Evolutionary conservation across 2,329 filamentous ascomycete species (phyloP).

Genomic region (Fusarium guadeloupense): DNA sequence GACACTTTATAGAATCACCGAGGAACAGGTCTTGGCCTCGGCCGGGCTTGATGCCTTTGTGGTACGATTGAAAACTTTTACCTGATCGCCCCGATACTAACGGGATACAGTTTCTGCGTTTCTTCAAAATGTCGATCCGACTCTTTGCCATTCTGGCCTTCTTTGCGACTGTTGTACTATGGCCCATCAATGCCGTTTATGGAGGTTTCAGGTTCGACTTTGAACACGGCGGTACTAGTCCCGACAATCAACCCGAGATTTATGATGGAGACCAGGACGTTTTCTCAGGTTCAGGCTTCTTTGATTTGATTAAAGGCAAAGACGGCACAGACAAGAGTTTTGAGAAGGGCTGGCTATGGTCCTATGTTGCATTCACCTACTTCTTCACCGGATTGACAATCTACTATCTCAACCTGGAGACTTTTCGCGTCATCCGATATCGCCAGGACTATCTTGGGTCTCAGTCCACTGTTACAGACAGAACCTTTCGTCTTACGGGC

Average conservation of each 20-base stretch:
- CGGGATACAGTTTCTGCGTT: constrained; percentile 75
- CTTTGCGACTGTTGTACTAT: constrained; percentile 82
- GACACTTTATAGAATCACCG: constrained; percentile 81
- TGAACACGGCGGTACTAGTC: background rate
- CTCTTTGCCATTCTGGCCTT: constrained; percentile 83
- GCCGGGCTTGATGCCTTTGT: constrained; percentile 96
- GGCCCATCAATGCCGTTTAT: constrained; percentile 83
- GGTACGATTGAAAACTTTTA: constrained; percentile 55
- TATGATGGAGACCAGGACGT: constrained; percentile 22
- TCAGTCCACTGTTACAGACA: constrained; percentile 94
- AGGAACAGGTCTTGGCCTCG: constrained; percentile 88
- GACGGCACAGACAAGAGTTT: constrained; percentile 48
- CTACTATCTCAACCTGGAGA: constrained; percentile 85
- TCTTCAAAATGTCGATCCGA: constrained; percentile 94
- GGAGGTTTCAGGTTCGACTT: background rate
- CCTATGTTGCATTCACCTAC: constrained; percentile 94
- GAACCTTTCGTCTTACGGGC: constrained; percentile 89
- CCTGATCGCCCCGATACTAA: constrained; percentile 19
- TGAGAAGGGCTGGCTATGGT: constrained; percentile 75
- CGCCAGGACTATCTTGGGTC: constrained; percentile 92
- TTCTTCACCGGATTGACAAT: constrained; percentile 85
- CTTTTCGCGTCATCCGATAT: constrained; percentile 82
- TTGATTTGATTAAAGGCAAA: constrained; percentile 43
- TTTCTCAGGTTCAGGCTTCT: constrained; percentile 21
- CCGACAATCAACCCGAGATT: background rate